Evolutionary conservation across 352 stramenopile species (phyloP).

Genomic region (Phytophthora constricta): DNA sequence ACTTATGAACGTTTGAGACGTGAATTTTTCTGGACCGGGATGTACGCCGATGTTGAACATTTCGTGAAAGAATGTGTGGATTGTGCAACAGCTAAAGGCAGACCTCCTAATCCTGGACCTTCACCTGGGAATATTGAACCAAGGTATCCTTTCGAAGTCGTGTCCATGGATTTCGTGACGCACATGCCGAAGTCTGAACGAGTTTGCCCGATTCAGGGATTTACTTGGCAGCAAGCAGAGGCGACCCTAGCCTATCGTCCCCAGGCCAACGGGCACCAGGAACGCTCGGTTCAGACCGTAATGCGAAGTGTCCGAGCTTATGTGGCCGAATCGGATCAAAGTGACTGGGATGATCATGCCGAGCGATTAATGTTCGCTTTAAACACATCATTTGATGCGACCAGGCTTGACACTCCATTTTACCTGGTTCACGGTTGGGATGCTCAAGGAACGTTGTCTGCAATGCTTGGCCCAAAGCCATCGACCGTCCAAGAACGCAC

Average conservation of each 20-base stretch:
- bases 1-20: neutral
- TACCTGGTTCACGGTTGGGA: neutral
- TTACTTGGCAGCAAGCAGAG: neutral
- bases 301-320: neutral
- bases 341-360: neutral
- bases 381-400: neutral
- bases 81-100: neutral
- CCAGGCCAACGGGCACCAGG: neutral
- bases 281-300: neutral
- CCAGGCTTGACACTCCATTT: neutral
- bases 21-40: neutral
- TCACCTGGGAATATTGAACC: neutral
- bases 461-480: neutral
- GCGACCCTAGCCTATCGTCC: neutral
- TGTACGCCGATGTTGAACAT: neutral
- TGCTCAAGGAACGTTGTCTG: neutral
- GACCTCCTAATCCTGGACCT: neutral
- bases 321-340: neutral
- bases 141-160: neutral
- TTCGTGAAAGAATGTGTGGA: neutral
- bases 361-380: neutral
- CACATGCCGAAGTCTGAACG: neutral
- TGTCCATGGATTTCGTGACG: neutral
- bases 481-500: neutral
- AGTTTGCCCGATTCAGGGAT: neutral